These are phyloP conservation scores for Aspergillus carbonarius DNA, from an alignment of 2,329 filamentous ascomycete genomes.

Conservation along the genomic window DNA sequence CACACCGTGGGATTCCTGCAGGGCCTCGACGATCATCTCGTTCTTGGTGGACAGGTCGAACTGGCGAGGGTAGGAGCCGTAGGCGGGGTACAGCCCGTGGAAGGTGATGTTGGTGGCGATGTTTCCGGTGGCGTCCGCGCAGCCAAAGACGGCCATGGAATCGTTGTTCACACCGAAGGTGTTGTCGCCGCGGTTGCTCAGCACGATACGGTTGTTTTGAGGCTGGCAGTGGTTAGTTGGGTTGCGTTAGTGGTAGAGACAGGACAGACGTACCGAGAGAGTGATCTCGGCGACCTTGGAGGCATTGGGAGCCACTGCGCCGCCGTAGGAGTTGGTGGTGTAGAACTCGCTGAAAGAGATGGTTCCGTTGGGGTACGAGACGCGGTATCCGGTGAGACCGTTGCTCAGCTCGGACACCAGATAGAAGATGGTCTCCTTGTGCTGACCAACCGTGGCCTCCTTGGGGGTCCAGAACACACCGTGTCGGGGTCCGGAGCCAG, in stretches of 20 bases:
- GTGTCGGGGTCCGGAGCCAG: slow-evolving; percentile 56
- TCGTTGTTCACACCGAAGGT: slow-evolving; percentile 15
- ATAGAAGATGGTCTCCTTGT: slow-evolving; percentile 14
- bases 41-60: slow-evolving; percentile 65
- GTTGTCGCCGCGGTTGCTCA: slow-evolving; percentile 17
- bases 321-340: slow-evolving; percentile 15
- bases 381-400: slow-evolving; percentile 18
- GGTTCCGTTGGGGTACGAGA: slow-evolving; percentile 14
- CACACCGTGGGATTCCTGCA: slow-evolving; percentile 59
- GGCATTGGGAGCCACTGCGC: slow-evolving; percentile 1
- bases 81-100: slow-evolving; percentile 59
- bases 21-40: slow-evolving; percentile 59
- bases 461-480: slow-evolving; percentile 50
- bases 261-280: slow-evolving; percentile 18
- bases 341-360: slow-evolving; percentile 14
- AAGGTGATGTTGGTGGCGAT: slow-evolving; percentile 28
- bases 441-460: neutral
- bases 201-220: slow-evolving; percentile 15
- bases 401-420: slow-evolving; percentile 21
- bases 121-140: slow-evolving; percentile 4
- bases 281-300: slow-evolving; percentile 17
- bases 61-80: slow-evolving; percentile 63
- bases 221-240: slow-evolving; percentile 5
- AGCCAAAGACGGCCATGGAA: slow-evolving; percentile 16
- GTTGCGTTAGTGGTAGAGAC: too few species aligned